phyloP scores from a whole-genome alignment of 352 stramenopile species.

The Salisapilia sapeloensis region DNA sequence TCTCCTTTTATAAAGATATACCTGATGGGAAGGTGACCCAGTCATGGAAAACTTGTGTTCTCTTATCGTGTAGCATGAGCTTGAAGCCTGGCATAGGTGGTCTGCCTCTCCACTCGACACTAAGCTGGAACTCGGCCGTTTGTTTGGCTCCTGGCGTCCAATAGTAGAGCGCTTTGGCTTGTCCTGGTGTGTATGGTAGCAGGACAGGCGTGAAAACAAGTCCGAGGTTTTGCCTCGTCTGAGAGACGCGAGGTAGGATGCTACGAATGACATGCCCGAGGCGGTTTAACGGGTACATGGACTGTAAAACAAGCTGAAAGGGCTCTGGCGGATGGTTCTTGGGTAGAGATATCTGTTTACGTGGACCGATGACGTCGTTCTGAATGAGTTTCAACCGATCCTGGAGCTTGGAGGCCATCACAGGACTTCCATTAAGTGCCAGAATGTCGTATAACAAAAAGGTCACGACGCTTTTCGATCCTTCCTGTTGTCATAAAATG shows the following conservation, averaged over 20 bases:
- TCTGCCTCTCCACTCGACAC: slow-evolving; percentile 61
- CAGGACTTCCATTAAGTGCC: slow-evolving; percentile 60
- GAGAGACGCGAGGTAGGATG: slow-evolving; percentile 45
- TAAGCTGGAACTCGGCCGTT: slow-evolving; percentile 60
- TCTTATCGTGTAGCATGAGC: slow-evolving; percentile 70
- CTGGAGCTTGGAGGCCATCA: slow-evolving; percentile 76
- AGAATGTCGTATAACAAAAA: slow-evolving; percentile 75
- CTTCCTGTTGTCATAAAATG: slow-evolving; percentile 12
- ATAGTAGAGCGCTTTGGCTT: slow-evolving; percentile 56
- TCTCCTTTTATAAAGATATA: slow-evolving; percentile 4
- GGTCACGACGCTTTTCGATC: slow-evolving; percentile 46
- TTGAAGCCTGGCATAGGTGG: slow-evolving; percentile 73
- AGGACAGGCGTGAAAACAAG: slow-evolving; percentile 65
- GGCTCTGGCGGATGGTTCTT: slow-evolving; percentile 64
- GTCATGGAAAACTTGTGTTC: slow-evolving; percentile 72
- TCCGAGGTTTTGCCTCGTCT: slow-evolving; percentile 63
- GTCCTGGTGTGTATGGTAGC: slow-evolving; percentile 59
- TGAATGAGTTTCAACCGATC: slow-evolving; percentile 79
- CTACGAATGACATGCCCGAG: slow-evolving; percentile 62
- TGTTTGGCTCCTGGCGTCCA: slow-evolving; percentile 42
- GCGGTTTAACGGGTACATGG: slow-evolving; percentile 67
- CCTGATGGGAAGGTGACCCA: slow-evolving; percentile 74
- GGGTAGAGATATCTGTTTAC: slow-evolving; percentile 49
- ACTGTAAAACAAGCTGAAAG: slow-evolving; percentile 72
- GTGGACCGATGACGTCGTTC: slow-evolving; percentile 75